Conservation (phyloP, 306 rosid species). For the Rosa multiflora region DNA sequence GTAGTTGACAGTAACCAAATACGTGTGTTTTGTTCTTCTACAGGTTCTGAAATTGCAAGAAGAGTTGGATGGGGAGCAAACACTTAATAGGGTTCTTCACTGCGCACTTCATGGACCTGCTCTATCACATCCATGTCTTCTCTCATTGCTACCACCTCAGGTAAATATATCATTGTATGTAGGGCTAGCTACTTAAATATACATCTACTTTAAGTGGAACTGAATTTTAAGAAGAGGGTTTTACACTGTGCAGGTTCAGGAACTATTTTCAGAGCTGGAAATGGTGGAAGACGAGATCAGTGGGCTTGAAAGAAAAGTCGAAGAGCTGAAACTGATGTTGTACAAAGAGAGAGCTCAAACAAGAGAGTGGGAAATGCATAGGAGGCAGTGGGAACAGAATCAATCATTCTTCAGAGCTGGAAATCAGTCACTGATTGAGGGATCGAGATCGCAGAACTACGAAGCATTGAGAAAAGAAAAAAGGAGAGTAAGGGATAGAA, state of each 20-base stretch:
- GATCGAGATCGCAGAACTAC: constrained; percentile 45
- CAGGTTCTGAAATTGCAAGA: constrained; percentile 66
- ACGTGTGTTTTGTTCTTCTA: neutral
- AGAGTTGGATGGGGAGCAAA: constrained; percentile 61
- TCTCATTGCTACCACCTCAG: constrained; percentile 58
- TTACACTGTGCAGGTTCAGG: constrained; percentile 46
- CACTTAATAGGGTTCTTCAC: constrained; percentile 50
- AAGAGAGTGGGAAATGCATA: constrained; percentile 44
- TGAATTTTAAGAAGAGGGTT: neutral
- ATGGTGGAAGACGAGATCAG: constrained; percentile 69
- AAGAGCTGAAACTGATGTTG: constrained; percentile 56
- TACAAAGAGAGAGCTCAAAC: constrained; percentile 52
- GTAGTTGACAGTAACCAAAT: neutral
- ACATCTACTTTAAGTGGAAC: neutral
- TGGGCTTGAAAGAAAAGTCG: constrained; percentile 64
- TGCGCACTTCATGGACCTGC: constrained; percentile 70
- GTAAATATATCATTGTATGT: constrained; percentile 20
- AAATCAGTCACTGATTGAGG: constrained; percentile 36
- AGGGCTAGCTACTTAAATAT: neutral
- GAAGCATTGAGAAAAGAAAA: constrained; percentile 37
- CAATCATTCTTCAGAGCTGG: constrained; percentile 32
- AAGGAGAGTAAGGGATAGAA: constrained; percentile 32
- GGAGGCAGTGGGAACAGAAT: constrained; percentile 34
- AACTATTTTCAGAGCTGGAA: constrained; percentile 64
- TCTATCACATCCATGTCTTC: constrained; percentile 46